Percentiles rank a stretch among this genome's conserved stretches.
Conservation (phyloP, 2,329 filamentous ascomycete species). For the Hypoxylon sp. region DNA sequence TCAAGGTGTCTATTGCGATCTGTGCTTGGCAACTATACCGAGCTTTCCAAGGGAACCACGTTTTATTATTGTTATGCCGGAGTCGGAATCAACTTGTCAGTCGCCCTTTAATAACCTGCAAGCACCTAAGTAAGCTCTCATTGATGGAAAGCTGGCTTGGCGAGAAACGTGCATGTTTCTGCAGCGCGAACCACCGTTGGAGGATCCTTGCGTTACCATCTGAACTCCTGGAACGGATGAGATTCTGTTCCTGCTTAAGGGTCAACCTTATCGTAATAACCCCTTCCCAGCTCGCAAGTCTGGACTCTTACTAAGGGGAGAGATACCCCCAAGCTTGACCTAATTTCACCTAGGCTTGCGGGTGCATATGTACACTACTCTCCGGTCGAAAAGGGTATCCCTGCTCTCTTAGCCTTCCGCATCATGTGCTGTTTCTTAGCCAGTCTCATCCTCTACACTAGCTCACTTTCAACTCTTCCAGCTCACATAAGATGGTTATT, state of each 20-base stretch:
- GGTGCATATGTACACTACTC: not conserved
- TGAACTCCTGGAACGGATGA: constrained; percentile 33
- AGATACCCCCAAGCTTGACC: constrained; percentile 14
- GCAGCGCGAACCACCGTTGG: constrained; percentile 23
- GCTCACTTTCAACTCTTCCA: constrained; percentile 24
- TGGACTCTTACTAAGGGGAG: constrained; percentile 16
- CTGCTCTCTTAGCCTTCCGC: constrained; percentile 27
- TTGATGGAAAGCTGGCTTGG: constrained; percentile 29
- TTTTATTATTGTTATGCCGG: constrained; percentile 40
- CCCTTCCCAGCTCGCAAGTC: constrained; percentile 17
- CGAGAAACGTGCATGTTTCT: constrained; percentile 40
- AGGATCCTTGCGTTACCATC: constrained; percentile 38
- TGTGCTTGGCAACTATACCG: constrained; percentile 34
- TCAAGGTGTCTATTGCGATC: constrained; percentile 29
- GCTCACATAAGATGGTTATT: constrained; percentile 9
- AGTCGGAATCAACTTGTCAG: constrained; percentile 30
- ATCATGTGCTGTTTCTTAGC: constrained; percentile 37
- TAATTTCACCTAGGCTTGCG: constrained; percentile 25
- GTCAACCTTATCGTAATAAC: constrained; percentile 37
- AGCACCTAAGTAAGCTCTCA: constrained; percentile 1
- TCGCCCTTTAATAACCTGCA: constrained; percentile 29
- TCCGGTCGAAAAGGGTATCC: constrained; percentile 16
- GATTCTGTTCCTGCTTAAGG: constrained; percentile 42
- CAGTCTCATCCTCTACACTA: constrained; percentile 34
- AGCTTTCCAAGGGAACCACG: constrained; percentile 33